phyloP scores from a whole-genome alignment of 2,329 filamentous ascomycete species.

The Laburnicola sp. region DNA sequence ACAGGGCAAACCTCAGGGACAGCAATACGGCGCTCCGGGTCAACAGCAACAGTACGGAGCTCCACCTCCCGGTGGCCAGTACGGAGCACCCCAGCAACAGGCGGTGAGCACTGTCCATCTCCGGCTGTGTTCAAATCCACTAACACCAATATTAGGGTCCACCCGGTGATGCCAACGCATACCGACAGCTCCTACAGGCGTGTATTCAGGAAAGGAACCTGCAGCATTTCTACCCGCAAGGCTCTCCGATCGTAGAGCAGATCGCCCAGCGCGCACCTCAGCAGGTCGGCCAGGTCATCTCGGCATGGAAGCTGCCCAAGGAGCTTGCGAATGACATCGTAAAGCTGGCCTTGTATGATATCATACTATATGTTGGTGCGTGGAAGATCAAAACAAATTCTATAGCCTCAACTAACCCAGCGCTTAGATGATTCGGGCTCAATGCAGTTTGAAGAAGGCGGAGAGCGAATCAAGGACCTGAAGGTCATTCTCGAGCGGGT shows the following conservation, averaged over 20 bases:
- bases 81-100: slow-evolving; percentile 12
- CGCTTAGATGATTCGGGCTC: slow-evolving; percentile 66
- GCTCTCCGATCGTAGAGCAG: slow-evolving; percentile 54
- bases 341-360: slow-evolving; percentile 64
- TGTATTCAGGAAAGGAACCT: slow-evolving; percentile 64
- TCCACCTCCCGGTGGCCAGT: slow-evolving; percentile 6
- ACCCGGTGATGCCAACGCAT: slow-evolving; percentile 57
- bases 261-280: slow-evolving; percentile 54
- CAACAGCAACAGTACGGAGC: slow-evolving; percentile 31
- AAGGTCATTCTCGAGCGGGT: slow-evolving; percentile 66
- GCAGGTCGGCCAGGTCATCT: slow-evolving; percentile 59
- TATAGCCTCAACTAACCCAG: not conserved
- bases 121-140: slow-evolving; percentile 36
- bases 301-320: slow-evolving; percentile 59
- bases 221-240: slow-evolving; percentile 61
- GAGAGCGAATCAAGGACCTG: slow-evolving; percentile 67
- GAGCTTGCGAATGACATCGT: slow-evolving; percentile 67
- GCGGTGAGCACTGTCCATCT: slow-evolving; percentile 33
- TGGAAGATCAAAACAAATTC: not conserved
- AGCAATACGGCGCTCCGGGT: slow-evolving; percentile 27
- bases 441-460: slow-evolving; percentile 69
- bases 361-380: slow-evolving; percentile 61
- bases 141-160: not conserved
- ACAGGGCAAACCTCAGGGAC: slow-evolving; percentile 2
- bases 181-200: slow-evolving; percentile 59